Base-by-base conservation (phyloP, 2,329 filamentous ascomycete genomes). In the Curvularia eragrostidis region DNA sequence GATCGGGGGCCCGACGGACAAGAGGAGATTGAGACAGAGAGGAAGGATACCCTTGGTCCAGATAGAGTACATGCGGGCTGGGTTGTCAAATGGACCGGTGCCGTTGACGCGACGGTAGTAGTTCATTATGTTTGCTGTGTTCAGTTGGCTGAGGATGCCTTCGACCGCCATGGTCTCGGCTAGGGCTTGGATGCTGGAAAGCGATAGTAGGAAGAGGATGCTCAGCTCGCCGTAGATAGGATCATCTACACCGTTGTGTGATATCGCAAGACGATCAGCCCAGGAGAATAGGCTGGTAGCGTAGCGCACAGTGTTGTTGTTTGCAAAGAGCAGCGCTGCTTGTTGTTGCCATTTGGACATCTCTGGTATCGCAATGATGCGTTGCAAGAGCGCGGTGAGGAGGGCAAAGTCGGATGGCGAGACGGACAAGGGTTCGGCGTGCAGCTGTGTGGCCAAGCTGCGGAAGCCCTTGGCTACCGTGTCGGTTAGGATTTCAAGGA, bases 211-310 rank as follows among this genome's bases (percentile, higher is more conserved):
- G 77, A 98, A 96, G 24, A 93, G 84, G 39, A 97, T 84, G 68
- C 91, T 91, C n/a, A 97, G 85, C 73, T 97, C 93, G 63, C 93
- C 95, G 75, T 97, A 98, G 28, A 98, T 82, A 0, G 95, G 94
- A 72, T 98, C 94, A 26, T 88, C 87, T 55, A 89, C 85, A 24
- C 71, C 67, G n/a, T 70, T 66, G 54, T 69, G 64, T 2, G 59
- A 26, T 34, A 89, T 84, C 0, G 89, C 85, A 23, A 98, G 83
- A 64, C 89, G 87, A 75, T 98, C 93, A 3, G 94, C 87, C 95
- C 95, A 99, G 0, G 93, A 97, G 77, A 94, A 98, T 5, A 99
- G 84, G 32, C 91, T 92, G 5, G 89, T 88, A 0, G 93, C 93
- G 59, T 93, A 90, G 68, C 94, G 90, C 44, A 91, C 84, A 1